Base-by-base conservation (phyloP, 1,284 basidiomycete species). In the Pisolithus thermaeus region DNA sequence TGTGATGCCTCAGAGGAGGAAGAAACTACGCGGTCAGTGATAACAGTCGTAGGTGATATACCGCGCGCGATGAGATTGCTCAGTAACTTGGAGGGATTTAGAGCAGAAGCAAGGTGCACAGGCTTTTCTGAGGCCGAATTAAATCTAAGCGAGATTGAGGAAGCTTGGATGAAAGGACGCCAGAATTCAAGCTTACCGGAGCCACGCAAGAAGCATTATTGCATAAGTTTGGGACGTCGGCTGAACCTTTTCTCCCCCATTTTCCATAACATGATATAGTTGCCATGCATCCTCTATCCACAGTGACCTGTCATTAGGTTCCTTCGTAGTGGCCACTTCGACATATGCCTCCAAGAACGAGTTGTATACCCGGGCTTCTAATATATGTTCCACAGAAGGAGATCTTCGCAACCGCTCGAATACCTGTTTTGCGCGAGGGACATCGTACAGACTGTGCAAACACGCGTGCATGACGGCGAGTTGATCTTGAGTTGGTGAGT, bases 391-490 rank as follows among this genome's bases (percentile, higher is more conserved):
- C 2, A 60, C 65, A 4, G 53, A 46, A 43, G 30, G 48, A 51
- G 32, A 52, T 54, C 50, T 58, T 4, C 84, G 77, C 30, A 90
- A 61, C 7, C 74, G 73, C 46, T 83, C 78, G 57, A 90, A 89
- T 22, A 91, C 77, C 42, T 71, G 68, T 56, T 80, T 79, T 9
- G 88, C 88, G 16, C 89, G 82, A 1, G 76, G 74, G 0, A 90
- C 81, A 60, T 91, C 84, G 66, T 85, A 81, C 1, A 81, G 65
- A 54, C 84, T 80, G 62, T 85, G 78, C 16, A 92, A 67, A 64
- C 90, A 92, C 1, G 88, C 87, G 58, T 88, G 83, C 66, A 93
- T 86, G 56, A 92, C 77, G 0, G 87, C 80, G 11, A 90, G 65
- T 46, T 78, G 73, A 62, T 91, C 87, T 63, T 84, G 80, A 0